Evolutionary conservation across 202 grass and related monocot genomes (phyloP).

Genomic region (Musa balbisiana): DNA sequence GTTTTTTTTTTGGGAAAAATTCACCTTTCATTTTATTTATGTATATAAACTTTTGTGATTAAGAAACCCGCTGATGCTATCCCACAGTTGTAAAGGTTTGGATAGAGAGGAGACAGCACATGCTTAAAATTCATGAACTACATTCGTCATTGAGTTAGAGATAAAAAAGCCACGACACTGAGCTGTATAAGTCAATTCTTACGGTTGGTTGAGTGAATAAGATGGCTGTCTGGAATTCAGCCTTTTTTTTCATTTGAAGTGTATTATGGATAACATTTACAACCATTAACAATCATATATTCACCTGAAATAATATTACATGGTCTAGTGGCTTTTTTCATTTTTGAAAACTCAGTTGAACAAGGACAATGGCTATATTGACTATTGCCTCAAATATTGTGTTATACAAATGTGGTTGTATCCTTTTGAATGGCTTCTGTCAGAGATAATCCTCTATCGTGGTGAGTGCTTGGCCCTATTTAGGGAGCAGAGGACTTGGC

Average conservation of each 20-base stretch:
- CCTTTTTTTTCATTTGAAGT: background rate
- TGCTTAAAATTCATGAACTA: background rate
- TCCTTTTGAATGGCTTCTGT: background rate
- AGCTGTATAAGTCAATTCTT: background rate
- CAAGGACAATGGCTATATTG: background rate
- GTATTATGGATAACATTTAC: background rate
- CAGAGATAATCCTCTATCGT: background rate
- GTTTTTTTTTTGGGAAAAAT: background rate
- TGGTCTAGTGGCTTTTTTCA: background rate
- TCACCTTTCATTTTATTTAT: background rate
- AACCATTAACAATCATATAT: background rate
- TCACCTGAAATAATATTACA: constrained; percentile 1
- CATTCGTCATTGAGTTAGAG: too few relatives aligned
- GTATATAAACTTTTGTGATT: background rate
- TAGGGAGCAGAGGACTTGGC: background rate
- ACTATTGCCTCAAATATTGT: background rate
- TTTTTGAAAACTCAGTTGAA: background rate
- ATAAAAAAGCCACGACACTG: background rate
- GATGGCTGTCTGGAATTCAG: too few relatives aligned
- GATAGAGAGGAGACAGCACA: background rate
- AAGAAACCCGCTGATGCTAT: background rate
- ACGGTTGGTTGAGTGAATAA: background rate
- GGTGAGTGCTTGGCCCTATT: background rate
- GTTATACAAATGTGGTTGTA: background rate
- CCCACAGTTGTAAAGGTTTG: background rate